These are phyloP conservation scores for Adansonia madagascariensis DNA, from an alignment of 441 rosid genomes.

Conservation along the genomic window DNA sequence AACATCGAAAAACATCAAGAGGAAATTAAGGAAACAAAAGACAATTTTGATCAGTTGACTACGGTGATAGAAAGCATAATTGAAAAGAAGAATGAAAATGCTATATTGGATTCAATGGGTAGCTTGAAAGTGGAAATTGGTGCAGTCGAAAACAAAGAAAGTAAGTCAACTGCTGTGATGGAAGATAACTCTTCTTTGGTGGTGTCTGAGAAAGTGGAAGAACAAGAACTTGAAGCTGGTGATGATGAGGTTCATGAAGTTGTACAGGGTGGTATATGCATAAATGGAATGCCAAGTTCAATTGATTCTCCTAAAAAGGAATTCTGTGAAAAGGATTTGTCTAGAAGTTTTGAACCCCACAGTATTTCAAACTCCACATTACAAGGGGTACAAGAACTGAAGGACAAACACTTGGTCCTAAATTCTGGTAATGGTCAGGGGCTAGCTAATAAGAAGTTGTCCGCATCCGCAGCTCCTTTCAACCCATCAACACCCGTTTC, in stretches of 20 bases:
- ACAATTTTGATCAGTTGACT: conserved; percentile 38
- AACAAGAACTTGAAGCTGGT: conserved; percentile 43
- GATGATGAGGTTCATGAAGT: conserved; percentile 44
- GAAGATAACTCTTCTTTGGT: conserved; percentile 41
- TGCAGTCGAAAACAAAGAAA: conserved; percentile 44
- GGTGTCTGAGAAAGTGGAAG: conserved; percentile 39
- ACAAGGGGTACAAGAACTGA: conserved; percentile 54
- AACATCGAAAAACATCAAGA: conserved; percentile 40
- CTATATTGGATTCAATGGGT: conserved; percentile 32
- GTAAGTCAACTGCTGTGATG: conserved; percentile 39
- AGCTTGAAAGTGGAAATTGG: conserved; percentile 40
- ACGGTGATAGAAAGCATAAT: conserved; percentile 33
- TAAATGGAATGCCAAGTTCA: conserved; percentile 39
- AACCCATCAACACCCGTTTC: conserved; percentile 72
- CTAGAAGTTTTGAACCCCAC: conserved; percentile 42
- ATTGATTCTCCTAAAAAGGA: conserved; percentile 46
- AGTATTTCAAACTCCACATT: conserved; percentile 30
- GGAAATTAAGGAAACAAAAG: conserved; percentile 41
- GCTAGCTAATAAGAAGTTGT: conserved; percentile 73
- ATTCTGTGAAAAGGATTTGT: conserved; percentile 40
- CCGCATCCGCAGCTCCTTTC: conserved; percentile 96
- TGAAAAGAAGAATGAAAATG: conserved; percentile 44
- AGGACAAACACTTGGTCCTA: conserved; percentile 54
- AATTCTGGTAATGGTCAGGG: conserved; percentile 53
- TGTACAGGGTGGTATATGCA: conserved; percentile 41